Percentiles rank a stretch among this genome's conserved stretches.
Evolutionary conservation across 1,284 basidiomycete genomes (phyloP).

Genomic region (Cryptococcus neoformans): DNA sequence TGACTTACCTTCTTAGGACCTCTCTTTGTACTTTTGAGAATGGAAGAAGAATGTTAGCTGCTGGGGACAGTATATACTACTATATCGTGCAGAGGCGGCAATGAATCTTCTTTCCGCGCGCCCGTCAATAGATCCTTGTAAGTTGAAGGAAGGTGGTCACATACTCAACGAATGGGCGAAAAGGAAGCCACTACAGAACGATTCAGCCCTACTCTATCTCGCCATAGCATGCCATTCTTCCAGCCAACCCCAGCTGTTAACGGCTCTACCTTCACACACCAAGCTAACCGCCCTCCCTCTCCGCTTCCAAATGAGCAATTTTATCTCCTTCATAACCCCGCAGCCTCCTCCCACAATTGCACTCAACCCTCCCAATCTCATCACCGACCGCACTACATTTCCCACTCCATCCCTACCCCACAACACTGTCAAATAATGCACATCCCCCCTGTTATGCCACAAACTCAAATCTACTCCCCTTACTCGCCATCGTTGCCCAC

Average conservation of each 20-base stretch:
- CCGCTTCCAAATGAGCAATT: neutral
- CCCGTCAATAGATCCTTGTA: too few relatives aligned
- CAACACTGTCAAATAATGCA: neutral
- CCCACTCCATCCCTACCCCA: neutral
- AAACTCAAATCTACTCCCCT: neutral
- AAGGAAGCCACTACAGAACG: too few relatives aligned
- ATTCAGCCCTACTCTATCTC: too few relatives aligned
- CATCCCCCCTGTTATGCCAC: neutral
- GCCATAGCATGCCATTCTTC: conserved; percentile 6
- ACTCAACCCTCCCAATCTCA: neutral
- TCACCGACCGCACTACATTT: neutral
- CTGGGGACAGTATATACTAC: too few relatives aligned
- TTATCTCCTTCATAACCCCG: too few relatives aligned
- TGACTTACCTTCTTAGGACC: too few relatives aligned
- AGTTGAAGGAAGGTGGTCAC: too few relatives aligned
- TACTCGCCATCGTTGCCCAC: neutral
- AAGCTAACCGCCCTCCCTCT: conserved; percentile 1
- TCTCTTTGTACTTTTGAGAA: too few relatives aligned
- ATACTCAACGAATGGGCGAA: too few relatives aligned
- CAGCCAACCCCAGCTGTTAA: neutral
- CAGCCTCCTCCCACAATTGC: neutral
- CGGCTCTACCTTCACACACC: neutral
- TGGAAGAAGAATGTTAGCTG: too few relatives aligned
- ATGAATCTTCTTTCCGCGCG: too few relatives aligned
- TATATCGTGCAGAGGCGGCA: too few relatives aligned